Evolutionary conservation across 352 stramenopile species (phyloP).

Genomic region (Phytophthora ramorum): DNA sequence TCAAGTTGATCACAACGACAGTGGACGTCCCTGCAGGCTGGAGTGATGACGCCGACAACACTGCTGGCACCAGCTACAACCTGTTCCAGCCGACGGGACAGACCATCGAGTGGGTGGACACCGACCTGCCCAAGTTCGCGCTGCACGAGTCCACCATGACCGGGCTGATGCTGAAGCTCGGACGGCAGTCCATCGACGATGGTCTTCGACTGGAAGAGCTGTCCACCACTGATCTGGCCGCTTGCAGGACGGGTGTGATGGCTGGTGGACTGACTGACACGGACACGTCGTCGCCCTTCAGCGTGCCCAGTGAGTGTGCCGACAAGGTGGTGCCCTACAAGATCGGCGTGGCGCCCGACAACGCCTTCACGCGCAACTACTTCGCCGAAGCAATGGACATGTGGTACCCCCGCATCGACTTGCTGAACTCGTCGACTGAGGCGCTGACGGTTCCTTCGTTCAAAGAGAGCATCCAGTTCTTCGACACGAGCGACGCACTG

Average conservation of each 20-base stretch:
- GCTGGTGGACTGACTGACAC: conserved; percentile 37
- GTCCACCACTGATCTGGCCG: conserved; percentile 26
- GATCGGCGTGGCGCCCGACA: conserved; percentile 58
- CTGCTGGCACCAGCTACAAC: conserved; percentile 50
- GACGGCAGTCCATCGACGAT: conserved; percentile 43
- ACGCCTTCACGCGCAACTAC: conserved; percentile 61
- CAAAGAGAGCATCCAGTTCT: conserved; percentile 56
- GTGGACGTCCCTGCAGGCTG: conserved; percentile 57
- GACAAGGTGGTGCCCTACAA: conserved; percentile 59
- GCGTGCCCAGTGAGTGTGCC: conserved; percentile 41
- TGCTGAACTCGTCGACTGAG: conserved; percentile 41
- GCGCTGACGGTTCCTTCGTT: conserved; percentile 48
- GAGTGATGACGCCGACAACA: conserved; percentile 38
- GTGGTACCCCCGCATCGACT: conserved; percentile 64
- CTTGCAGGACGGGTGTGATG: conserved; percentile 39
- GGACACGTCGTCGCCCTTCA: conserved; percentile 38
- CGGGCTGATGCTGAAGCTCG: conserved; percentile 60
- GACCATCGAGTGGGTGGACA: conserved; percentile 41
- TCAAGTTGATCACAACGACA: conserved; percentile 54
- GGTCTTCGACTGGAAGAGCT: conserved; percentile 47
- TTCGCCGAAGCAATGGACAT: conserved; percentile 56
- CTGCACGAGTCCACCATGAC: conserved; percentile 62
- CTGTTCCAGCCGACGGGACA: conserved; percentile 49
- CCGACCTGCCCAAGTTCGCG: conserved; percentile 49
- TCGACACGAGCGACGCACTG: conserved; percentile 42